These are phyloP conservation scores for Micromonas pusilla DNA, from an alignment of 139 green algal genomes.

Conservation along the genomic window DNA sequence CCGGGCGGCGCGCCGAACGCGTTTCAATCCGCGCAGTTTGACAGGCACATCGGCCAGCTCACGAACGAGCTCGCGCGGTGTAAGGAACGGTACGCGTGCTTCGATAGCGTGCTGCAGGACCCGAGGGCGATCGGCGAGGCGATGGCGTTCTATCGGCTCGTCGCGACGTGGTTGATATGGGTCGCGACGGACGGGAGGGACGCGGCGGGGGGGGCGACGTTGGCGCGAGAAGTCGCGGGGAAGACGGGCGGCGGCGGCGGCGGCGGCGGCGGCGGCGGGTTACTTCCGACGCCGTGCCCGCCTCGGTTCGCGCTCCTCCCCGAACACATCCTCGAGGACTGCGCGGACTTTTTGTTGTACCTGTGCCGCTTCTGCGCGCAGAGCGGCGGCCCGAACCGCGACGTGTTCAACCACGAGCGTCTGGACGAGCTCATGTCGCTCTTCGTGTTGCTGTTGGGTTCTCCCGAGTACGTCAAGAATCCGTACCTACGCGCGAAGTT, in stretches of 20 bases:
- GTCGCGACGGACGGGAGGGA: background rate
- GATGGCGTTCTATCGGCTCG: constrained; percentile 14
- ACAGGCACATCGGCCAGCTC: background rate
- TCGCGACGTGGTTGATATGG: background rate
- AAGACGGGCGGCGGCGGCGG: background rate
- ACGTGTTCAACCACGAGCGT: constrained; percentile 12
- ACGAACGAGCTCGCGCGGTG: background rate
- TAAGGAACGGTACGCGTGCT: background rate
- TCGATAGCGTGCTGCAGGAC: background rate
- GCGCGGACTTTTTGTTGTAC: constrained; percentile 58
- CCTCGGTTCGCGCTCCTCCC: constrained; percentile 34
- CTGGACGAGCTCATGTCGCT: constrained; percentile 64
- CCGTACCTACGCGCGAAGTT: constrained; percentile 77
- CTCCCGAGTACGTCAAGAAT: constrained; percentile 59
- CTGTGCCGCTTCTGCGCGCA: constrained; percentile 36
- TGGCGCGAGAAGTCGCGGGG: background rate
- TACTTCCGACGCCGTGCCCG: background rate
- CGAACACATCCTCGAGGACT: constrained; percentile 88
- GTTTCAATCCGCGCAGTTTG: background rate
- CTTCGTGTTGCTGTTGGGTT: constrained; percentile 60
- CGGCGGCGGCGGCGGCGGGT: no score
- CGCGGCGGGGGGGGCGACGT: no score
- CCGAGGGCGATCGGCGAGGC: background rate
- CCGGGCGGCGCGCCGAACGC: background rate
- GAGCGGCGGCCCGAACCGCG: constrained; percentile 24